A percentile compares a stretch with the other conserved stretches of the same genome.
These are phyloP conservation scores for Ascochyta fabae DNA, from an alignment of 2,329 filamentous ascomycete genomes.

Conservation along the genomic window DNA sequence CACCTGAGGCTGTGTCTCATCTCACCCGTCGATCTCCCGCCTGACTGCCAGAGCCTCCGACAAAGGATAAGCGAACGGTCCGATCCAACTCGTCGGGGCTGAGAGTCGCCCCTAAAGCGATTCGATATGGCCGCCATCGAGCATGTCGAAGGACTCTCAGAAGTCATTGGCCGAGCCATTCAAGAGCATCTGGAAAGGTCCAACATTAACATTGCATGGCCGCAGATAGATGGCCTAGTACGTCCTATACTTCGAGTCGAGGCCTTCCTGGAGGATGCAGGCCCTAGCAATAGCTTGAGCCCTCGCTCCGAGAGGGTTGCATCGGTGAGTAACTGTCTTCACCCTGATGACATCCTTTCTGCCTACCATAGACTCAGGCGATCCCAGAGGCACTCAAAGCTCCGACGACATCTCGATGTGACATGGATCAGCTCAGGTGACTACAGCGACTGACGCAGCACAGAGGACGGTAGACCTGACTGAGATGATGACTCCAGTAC, in stretches of 20 bases:
- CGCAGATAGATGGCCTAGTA: conserved; percentile 29
- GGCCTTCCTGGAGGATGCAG: conserved; percentile 41
- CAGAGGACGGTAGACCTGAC: conserved; percentile 37
- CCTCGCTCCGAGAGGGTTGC: conserved; percentile 33
- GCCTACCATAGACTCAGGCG: not conserved
- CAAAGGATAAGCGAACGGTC: not conserved
- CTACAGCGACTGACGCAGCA: not conserved
- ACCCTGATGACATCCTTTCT: not conserved
- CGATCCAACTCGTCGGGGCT: not conserved
- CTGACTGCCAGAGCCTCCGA: too few species aligned
- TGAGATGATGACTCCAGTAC: conserved; percentile 32
- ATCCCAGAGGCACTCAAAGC: not conserved
- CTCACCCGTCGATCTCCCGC: not conserved
- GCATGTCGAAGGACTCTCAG: conserved; percentile 38
- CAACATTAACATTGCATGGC: conserved; percentile 35
- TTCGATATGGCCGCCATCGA: conserved; percentile 25
- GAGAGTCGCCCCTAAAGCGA: not conserved
- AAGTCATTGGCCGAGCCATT: conserved; percentile 38
- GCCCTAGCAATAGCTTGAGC: conserved; percentile 12
- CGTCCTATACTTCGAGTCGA: conserved; percentile 40
- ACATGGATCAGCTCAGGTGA: not conserved
- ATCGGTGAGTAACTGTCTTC: conserved; percentile 29
- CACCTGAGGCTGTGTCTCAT: not conserved
- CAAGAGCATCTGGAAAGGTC: conserved; percentile 37
- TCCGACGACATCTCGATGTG: not conserved